Evolutionary conservation across 768 basidiomycete genomes (phyloP).

Genomic region (Suillus discolor): DNA sequence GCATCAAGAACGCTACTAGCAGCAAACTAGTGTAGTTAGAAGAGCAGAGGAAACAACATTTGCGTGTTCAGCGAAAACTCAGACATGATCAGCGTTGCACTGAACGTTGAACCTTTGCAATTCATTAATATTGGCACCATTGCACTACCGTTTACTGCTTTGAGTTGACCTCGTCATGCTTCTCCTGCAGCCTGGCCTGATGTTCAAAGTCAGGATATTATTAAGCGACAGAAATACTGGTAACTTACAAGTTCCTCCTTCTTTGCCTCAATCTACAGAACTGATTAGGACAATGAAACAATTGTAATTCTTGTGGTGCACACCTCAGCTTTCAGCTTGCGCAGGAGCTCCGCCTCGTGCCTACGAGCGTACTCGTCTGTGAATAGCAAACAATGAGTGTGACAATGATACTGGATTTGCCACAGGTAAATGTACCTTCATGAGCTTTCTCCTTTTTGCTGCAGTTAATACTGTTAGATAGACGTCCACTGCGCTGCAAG

Average conservation of each 20-base stretch:
- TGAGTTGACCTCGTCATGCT: constrained; percentile 7
- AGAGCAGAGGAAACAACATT: not conserved
- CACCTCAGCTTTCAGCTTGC: constrained; percentile 62
- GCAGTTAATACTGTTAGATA: constrained; percentile 27
- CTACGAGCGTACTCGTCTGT: constrained; percentile 65
- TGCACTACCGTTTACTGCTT: not conserved
- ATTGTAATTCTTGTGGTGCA: constrained; percentile 15
- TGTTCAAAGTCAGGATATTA: not conserved
- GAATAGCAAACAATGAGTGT: not conserved
- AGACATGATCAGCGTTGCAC: too few relatives aligned
- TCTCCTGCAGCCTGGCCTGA: constrained; percentile 4
- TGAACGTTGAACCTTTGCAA: not conserved
- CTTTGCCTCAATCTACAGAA: constrained; percentile 31
- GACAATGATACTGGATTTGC: not conserved
- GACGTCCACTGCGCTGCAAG: not conserved
- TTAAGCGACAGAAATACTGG: too few relatives aligned
- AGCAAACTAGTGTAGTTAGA: not conserved
- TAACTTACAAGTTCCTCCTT: constrained; percentile 35
- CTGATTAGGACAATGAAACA: not conserved
- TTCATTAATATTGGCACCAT: not conserved
- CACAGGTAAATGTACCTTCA: constrained; percentile 47
- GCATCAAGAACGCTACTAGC: not conserved
- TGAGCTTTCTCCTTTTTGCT: constrained; percentile 78
- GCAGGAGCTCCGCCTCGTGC: constrained; percentile 58
- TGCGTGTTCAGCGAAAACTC: not conserved